These are phyloP conservation scores for Malus fusca DNA, from an alignment of 306 rosid species.

Conservation along the genomic window DNA sequence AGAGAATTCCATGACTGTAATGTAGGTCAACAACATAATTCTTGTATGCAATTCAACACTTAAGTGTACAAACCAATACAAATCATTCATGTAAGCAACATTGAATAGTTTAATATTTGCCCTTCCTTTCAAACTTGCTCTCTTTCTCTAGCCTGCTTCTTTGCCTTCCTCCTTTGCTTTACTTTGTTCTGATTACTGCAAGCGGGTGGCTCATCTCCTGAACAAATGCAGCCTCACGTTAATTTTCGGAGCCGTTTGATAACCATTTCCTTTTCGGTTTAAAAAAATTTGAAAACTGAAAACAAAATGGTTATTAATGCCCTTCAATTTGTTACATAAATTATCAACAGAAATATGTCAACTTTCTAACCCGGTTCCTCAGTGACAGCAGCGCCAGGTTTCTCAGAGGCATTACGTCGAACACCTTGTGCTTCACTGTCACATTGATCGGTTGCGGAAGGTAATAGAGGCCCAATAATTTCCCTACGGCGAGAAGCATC, in stretches of 20 bases:
- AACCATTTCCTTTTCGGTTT: too few species aligned
- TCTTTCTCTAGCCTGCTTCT: conserved; percentile 34
- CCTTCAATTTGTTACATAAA: too few species aligned
- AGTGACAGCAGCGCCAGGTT: conserved; percentile 11
- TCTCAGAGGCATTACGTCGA: conserved; percentile 22
- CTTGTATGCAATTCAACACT: too few species aligned
- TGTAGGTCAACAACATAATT: too few species aligned
- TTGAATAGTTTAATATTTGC: not conserved
- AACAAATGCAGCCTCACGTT: not conserved
- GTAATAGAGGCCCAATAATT: conserved; percentile 56
- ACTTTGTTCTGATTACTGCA: conserved; percentile 23
- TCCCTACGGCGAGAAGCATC: conserved; percentile 44
- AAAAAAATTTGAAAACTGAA: too few species aligned
- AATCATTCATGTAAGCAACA: not conserved
- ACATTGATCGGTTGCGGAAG: not conserved
- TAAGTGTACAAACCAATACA: not conserved
- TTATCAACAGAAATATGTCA: too few species aligned
- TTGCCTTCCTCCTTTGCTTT: conserved; percentile 52
- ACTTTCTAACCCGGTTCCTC: conserved; percentile 10
- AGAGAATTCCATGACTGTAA: too few species aligned
- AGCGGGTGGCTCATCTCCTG: conserved; percentile 19
- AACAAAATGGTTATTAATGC: too few species aligned
- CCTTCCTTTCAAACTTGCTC: not conserved
- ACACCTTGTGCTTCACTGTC: conserved; percentile 10
- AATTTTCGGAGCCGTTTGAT: not conserved